Base-by-base conservation (phyloP, 768 basidiomycete genomes). In the Saitozyma podzolica region DNA sequence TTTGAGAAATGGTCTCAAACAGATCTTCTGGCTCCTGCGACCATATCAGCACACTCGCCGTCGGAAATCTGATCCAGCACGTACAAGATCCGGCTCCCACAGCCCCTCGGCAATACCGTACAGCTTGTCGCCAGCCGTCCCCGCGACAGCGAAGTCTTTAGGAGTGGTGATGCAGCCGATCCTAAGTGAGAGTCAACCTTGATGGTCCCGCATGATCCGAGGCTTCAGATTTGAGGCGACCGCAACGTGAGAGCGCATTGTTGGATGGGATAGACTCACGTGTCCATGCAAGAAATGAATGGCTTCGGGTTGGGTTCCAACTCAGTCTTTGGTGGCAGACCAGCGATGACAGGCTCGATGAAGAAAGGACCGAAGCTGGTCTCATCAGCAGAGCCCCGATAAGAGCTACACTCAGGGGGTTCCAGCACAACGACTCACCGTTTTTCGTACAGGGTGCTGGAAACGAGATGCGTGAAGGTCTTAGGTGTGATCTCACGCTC, bases 1-100 rank as follows among this genome's bases (percentile, higher is more conserved):
- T 94, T 80, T 99, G 96, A 39, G 91, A 92, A 74, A 97, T 93
- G 2, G 96, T 98, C 83, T 99, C 96, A 75, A 99, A 99, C 51
- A 99, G 82, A 79, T 98, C 96, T 75, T 98, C 96, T 13, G 94
- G 87, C 77, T 88, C 93, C 82, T 82, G 45, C 20, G 29, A 29
- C 29, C 14, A 4, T 6, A 41, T 66, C 58, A 64, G 65, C 49
- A 16, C 10, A 16, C 40, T 11, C 16, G 40, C 11, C 37, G 50
- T 40, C n/a, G 14, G n/a, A 49, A 74, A 80, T 61, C 61, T 29
- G 29, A 29, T 5, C 29, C 29, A 29, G 29, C 2, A 29, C 29
- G 29, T 29, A 82, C 82, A 78, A 99, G 83, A 79, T 93, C 91
- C 9, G 95, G 93, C 80, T 99, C 96, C 96, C 96, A 99, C 40